Evolutionary conservation across 305 asterid genomes (phyloP).

Genomic region (Nicotiana rustica): DNA sequence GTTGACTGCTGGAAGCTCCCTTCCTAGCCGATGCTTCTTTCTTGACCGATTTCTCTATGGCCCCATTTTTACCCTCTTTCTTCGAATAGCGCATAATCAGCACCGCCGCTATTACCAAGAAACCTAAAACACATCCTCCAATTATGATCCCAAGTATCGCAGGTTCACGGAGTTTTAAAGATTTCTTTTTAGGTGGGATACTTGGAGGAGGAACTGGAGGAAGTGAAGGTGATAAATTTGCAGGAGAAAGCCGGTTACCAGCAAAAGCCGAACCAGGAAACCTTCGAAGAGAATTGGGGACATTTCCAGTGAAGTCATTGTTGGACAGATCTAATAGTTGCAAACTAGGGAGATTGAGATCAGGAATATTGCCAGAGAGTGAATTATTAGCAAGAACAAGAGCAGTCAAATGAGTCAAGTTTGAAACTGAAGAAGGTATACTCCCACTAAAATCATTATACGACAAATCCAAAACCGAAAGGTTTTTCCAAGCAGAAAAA

Average conservation of each 20-base stretch:
- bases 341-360: constrained; percentile 58
- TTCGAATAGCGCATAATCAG: constrained; percentile 47
- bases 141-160: constrained; percentile 66
- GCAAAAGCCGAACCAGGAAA: constrained; percentile 64
- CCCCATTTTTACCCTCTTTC: constrained; percentile 41
- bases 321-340: constrained; percentile 59
- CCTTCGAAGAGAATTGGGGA: constrained; percentile 62
- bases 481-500: constrained; percentile 58
- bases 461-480: constrained; percentile 63
- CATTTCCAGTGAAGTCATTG: constrained; percentile 60
- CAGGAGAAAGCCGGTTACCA: constrained; percentile 53
- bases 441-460: constrained; percentile 60
- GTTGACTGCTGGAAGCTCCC: constrained; percentile 51
- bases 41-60: constrained; percentile 40
- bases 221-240: constrained; percentile 26
- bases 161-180: constrained; percentile 53
- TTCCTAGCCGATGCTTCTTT: constrained; percentile 46
- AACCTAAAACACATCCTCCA: constrained; percentile 54
- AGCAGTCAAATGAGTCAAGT: constrained; percentile 61
- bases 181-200: constrained; percentile 43
- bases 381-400: constrained; percentile 69
- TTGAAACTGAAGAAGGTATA: constrained; percentile 62
- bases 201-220: constrained; percentile 49
- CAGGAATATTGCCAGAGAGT: constrained; percentile 68
- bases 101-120: constrained; percentile 49